phyloP scores from a whole-genome alignment of 768 basidiomycete genomes.

The Boletus rex-veris region DNA sequence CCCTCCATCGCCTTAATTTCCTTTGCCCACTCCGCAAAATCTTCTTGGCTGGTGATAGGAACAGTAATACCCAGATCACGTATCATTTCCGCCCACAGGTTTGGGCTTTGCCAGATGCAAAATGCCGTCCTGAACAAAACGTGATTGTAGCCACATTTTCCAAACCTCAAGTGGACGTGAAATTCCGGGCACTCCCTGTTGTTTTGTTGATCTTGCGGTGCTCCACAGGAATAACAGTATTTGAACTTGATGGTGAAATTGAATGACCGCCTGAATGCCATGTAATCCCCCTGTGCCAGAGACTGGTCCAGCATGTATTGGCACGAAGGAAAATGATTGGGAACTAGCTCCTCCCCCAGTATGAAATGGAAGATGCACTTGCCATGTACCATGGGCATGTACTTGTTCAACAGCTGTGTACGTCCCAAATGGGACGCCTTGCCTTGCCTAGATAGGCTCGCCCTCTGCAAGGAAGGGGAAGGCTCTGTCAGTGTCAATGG shows the following conservation, averaged over 20 bases:
- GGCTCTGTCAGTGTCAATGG: neutral
- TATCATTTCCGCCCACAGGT: neutral
- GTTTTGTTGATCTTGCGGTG: neutral
- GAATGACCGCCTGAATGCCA: neutral
- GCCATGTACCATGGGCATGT: neutral
- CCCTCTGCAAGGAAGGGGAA: neutral
- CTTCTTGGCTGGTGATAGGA: neutral
- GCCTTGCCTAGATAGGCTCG: neutral
- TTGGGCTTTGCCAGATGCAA: slow-evolving; percentile 3
- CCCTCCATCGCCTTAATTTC: neutral
- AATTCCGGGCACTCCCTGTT: neutral
- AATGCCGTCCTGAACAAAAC: neutral
- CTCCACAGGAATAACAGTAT: neutral
- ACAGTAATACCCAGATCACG: neutral
- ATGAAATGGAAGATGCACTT: neutral
- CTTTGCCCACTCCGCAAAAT: neutral
- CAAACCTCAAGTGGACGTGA: neutral
- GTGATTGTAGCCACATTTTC: slow-evolving; percentile 2
- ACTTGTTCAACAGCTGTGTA: neutral
- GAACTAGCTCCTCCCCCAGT: neutral
- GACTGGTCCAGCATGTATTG: neutral
- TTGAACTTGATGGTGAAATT: neutral
- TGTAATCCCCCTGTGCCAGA: neutral
- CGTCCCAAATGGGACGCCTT: neutral
- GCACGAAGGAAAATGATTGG: neutral